These are phyloP conservation scores for Botrytis squamosa DNA, from an alignment of 2,329 filamentous ascomycete species.

Conservation along the genomic window DNA sequence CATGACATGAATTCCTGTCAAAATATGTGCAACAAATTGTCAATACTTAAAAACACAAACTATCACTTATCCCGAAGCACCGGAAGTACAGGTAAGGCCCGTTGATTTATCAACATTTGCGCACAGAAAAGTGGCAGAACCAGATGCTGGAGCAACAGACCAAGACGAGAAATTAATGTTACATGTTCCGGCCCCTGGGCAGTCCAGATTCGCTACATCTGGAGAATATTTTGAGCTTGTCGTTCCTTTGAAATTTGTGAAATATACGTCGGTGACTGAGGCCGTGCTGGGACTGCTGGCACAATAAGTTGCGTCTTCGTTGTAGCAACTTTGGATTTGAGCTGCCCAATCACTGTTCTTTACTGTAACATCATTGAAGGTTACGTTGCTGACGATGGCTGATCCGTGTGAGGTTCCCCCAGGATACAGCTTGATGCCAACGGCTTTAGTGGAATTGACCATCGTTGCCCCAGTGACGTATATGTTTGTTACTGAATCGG, in stretches of 20 bases:
- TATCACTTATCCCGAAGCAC: constrained; percentile 39
- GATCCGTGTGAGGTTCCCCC: constrained; percentile 41
- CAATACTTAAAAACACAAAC: not conserved
- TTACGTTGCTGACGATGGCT: constrained; percentile 45
- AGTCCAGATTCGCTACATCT: constrained; percentile 42
- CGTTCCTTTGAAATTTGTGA: constrained; percentile 43
- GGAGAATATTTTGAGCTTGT: constrained; percentile 42
- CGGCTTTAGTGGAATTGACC: constrained; percentile 46
- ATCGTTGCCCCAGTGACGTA: constrained; percentile 44
- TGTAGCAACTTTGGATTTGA: constrained; percentile 48
- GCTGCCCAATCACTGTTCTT: constrained; percentile 45
- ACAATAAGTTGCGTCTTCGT: constrained; percentile 42
- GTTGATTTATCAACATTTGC: constrained; percentile 39
- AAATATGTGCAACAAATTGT: not conserved
- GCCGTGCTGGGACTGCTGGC: constrained; percentile 40
- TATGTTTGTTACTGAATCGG: constrained; percentile 46
- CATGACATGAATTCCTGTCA: not conserved
- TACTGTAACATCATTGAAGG: constrained; percentile 42
- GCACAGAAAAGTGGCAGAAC: constrained; percentile 40
- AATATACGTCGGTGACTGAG: constrained; percentile 40
- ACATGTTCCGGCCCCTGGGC: constrained; percentile 42
- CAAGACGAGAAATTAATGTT: constrained; percentile 40
- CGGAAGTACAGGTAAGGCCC: constrained; percentile 40
- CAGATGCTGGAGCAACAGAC: constrained; percentile 40
- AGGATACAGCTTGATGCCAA: constrained; percentile 48